Base-by-base conservation (phyloP, 2,329 filamentous ascomycete species). In the Pestalotiopsis sp. region DNA sequence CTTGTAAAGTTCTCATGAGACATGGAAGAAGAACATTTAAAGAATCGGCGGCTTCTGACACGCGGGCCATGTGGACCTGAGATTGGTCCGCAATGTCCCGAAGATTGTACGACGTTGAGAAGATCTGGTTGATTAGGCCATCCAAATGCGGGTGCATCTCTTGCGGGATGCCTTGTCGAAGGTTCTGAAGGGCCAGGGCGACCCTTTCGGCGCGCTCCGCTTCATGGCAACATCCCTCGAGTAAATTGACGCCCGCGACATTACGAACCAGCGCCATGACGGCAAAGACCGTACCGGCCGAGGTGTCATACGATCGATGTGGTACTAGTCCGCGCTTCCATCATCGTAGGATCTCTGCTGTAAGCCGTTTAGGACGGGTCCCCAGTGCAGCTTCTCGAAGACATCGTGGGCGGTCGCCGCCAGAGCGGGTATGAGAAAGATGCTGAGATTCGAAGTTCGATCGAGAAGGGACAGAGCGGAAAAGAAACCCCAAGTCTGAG, bases 11-110 rank as follows among this genome's bases (percentile, higher is more conserved):
- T 67, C 80, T 83, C 66, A 81, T 82, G 20, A 90, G 78, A 68
- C 87, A 89, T 0, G 88, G 88, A 2, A 91, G 79, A 17, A 90
- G 72, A 68, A 89, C 80, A 68, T 87, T 84, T 61, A 91, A 82
- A 73, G 90, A 85, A 73, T 88, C 84, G 41, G 87, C 76, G 31
- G 90, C 81, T 17, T 86, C 77, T 0, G 84, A 82, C 6, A 89
- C 80, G 20, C 87, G 84, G 27, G 80, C 75, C 65, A 82, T 77
- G 73, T 90, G 84, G 31, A 87, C 77, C 65, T 86, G 85, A 27
- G 86, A 85, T 49, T 84, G 81, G 69, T 90, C 86, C 60, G 85
- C 85, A 17, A 91, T 78, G 66, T 88, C 84, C 56, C 86, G 84
- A 9, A 91, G 83, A 17, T 85, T 76, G 45, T 80, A 78, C 67